Conservation (phyloP, 768 basidiomycete genomes). For the Hypholoma sublateritium region DNA sequence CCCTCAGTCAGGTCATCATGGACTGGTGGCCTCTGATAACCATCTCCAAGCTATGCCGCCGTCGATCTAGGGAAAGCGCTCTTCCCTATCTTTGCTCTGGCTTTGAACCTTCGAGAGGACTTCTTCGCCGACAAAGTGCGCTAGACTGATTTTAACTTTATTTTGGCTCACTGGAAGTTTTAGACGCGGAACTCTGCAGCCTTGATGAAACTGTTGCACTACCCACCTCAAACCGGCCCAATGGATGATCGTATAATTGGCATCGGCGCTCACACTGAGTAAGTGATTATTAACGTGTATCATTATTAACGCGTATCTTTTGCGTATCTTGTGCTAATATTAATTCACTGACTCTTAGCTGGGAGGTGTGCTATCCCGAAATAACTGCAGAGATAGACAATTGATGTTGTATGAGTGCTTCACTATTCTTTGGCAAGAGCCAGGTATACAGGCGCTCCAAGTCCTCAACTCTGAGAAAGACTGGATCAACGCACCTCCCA, state of each 20-base stretch:
- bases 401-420: slow-evolving; percentile 57
- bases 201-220: slow-evolving; percentile 77
- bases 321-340: too few relatives aligned
- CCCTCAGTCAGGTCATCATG: background rate
- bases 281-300: slow-evolving; percentile 14
- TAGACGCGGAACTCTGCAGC: slow-evolving; percentile 80
- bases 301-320: too few relatives aligned
- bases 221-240: slow-evolving; percentile 68
- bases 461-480: slow-evolving; percentile 72
- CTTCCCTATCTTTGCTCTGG: slow-evolving; percentile 85
- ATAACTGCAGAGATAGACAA: background rate
- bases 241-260: slow-evolving; percentile 72
- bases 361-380: slow-evolving; percentile 32
- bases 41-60: slow-evolving; percentile 32
- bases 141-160: background rate
- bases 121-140: slow-evolving; percentile 83
- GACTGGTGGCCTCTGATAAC: background rate
- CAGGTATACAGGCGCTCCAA: slow-evolving; percentile 73
- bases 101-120: slow-evolving; percentile 67
- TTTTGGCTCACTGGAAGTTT: background rate
- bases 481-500: slow-evolving; percentile 84
- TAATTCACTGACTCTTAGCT: slow-evolving; percentile 24
- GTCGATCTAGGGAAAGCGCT: slow-evolving; percentile 54
- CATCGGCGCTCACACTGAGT: slow-evolving; percentile 84
- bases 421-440: slow-evolving; percentile 84